These are phyloP conservation scores for Thelonectria discophora DNA, from an alignment of 2,329 filamentous ascomycete genomes.

Conservation along the genomic window DNA sequence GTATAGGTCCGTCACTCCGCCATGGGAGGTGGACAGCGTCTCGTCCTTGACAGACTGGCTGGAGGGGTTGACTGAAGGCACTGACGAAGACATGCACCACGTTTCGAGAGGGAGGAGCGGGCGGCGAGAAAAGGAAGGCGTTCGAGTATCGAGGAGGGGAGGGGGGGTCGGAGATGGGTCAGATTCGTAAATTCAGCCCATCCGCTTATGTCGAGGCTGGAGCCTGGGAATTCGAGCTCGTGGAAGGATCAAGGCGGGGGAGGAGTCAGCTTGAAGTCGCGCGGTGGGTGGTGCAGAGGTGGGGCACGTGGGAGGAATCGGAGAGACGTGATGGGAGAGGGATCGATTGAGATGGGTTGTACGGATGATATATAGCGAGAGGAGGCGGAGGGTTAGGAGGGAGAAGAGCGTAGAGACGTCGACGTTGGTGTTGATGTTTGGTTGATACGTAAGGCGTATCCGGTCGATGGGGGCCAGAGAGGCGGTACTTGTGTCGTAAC, in stretches of 20 bases:
- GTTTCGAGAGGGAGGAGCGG: constrained; percentile 11
- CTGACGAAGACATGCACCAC: constrained; percentile 51
- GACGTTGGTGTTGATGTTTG: constrained; percentile 11
- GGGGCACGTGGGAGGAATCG: constrained; percentile 18
- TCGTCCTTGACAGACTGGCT: constrained; percentile 42
- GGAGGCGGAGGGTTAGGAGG: neutral
- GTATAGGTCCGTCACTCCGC: constrained; percentile 39
- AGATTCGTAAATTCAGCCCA: constrained; percentile 34
- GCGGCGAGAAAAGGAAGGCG: constrained; percentile 5
- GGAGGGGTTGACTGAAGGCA: constrained; percentile 41
- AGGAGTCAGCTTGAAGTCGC: constrained; percentile 16
- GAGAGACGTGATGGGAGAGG: neutral
- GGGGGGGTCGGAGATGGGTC: constrained; percentile 16
- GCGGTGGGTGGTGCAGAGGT: constrained; percentile 13
- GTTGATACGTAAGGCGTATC: neutral
- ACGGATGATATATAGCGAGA: neutral
- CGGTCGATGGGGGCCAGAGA: constrained; percentile 4
- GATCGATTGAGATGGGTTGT: neutral
- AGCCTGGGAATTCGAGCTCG: constrained; percentile 7
- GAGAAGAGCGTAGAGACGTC: neutral
- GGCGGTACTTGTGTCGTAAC: neutral
- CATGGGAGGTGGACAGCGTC: constrained; percentile 42
- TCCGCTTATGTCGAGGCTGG: constrained; percentile 30
- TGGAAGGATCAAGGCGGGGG: constrained; percentile 18
- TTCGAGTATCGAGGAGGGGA: constrained; percentile 21